Conservation (phyloP, 2,329 filamentous ascomycete species). For the Aspergillus nomiae region DNA sequence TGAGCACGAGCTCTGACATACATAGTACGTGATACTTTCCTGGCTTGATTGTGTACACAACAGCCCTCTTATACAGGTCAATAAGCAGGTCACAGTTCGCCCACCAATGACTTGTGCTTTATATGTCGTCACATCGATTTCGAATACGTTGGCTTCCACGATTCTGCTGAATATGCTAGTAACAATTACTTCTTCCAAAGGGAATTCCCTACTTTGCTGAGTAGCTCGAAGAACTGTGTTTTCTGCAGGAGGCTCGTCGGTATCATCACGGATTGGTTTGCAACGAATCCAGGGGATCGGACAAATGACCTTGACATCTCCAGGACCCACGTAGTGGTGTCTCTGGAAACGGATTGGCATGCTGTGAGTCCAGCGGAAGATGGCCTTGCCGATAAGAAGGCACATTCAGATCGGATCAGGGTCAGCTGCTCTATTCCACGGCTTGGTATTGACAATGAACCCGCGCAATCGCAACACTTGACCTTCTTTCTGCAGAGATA, state of each 20-base stretch:
- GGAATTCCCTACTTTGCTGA: neutral
- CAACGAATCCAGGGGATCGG: neutral
- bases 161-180: neutral
- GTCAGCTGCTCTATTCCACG: neutral
- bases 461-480: neutral
- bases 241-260: neutral
- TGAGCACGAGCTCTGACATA: neutral
- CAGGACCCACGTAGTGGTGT: neutral
- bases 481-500: neutral
- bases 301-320: neutral
- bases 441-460: neutral
- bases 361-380: neutral
- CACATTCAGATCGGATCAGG: neutral
- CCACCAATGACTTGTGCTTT: neutral
- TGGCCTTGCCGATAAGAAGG: neutral
- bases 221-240: neutral
- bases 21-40: neutral
- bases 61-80: neutral
- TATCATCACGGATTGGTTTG: neutral
- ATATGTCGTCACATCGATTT: neutral
- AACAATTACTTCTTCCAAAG: neutral
- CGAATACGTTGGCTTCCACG: neutral
- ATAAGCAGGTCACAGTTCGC: neutral
- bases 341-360: neutral
- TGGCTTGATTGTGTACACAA: too few relatives aligned